A percentile compares a stretch with the other conserved stretches of the same genome.
These are phyloP conservation scores for Picocystis sp. DNA, from an alignment of 163 green algal species.

Conservation along the genomic window DNA sequence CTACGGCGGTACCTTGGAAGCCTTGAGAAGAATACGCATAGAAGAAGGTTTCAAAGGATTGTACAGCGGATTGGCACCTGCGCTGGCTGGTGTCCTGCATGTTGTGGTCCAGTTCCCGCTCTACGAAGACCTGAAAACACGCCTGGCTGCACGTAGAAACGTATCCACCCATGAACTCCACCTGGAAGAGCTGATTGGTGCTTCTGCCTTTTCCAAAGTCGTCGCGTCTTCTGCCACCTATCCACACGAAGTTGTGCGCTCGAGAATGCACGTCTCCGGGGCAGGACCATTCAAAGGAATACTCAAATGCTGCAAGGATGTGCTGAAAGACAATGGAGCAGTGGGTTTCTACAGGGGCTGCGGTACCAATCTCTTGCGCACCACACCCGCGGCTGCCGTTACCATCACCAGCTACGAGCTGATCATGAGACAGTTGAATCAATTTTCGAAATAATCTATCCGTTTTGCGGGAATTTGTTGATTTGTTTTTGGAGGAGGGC, in stretches of 20 bases:
- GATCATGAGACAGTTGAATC: constrained; percentile 47
- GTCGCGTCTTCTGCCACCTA: constrained; percentile 90
- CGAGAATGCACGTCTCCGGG: constrained; percentile 71
- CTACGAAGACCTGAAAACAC: constrained; percentile 69
- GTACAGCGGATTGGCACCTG: constrained; percentile 78
- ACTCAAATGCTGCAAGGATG: constrained; percentile 17
- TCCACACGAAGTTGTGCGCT: constrained; percentile 74
- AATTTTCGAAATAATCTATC: not conserved
- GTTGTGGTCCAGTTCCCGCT: constrained; percentile 92
- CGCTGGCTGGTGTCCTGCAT: constrained; percentile 72
- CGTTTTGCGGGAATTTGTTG: no score
- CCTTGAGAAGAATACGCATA: constrained; percentile 53
- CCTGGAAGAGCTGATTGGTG: constrained; percentile 54
- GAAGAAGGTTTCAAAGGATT: constrained; percentile 74
- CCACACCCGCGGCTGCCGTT: constrained; percentile 81
- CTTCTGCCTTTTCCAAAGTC: constrained; percentile 76
- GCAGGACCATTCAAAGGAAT: constrained; percentile 25
- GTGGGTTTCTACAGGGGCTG: constrained; percentile 74
- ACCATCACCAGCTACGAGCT: constrained; percentile 95
- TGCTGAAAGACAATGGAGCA: constrained; percentile 42
- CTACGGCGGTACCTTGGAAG: constrained; percentile 68
- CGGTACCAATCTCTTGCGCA: constrained; percentile 78
- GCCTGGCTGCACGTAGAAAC: constrained; percentile 9
- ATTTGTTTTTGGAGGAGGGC: no score
- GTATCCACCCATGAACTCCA: constrained; percentile 21